phyloP scores from a whole-genome alignment of 108 stramenopile genomes.

The Skeletonema grethae region DNA sequence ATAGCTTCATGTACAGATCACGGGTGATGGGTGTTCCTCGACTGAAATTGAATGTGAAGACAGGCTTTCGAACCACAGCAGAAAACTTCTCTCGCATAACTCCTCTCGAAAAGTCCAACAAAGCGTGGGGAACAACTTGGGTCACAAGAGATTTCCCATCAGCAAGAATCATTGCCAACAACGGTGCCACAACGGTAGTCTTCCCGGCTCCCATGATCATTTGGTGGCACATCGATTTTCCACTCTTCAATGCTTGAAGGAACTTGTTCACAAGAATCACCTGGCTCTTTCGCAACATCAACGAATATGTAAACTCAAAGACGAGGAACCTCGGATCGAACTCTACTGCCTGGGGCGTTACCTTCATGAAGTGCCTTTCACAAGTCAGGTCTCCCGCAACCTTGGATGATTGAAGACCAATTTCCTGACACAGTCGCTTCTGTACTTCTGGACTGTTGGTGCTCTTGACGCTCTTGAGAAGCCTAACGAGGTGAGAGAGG shows the following conservation, averaged over 20 bases:
- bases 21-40: constrained; percentile 92
- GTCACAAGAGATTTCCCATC: constrained; percentile 94
- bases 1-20: constrained; percentile 92
- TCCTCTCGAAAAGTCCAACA: constrained; percentile 95
- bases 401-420: constrained; percentile 79
- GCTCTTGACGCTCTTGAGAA: constrained; percentile 66
- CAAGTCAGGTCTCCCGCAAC: constrained; percentile 81
- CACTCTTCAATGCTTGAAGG: constrained; percentile 66
- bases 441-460: constrained; percentile 56
- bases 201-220: constrained; percentile 99
- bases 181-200: constrained; percentile 98
- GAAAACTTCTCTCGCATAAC: constrained; percentile 98
- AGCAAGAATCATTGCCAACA: constrained; percentile 96
- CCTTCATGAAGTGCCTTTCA: constrained; percentile 88
- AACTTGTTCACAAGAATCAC: constrained; percentile 96
- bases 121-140: constrained; percentile 98
- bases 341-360: constrained; percentile 71
- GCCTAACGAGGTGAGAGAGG: constrained; percentile 59
- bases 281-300: constrained; percentile 96
- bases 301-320: constrained; percentile 96
- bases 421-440: constrained; percentile 73
- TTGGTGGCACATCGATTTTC: constrained; percentile 95
- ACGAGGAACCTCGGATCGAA: constrained; percentile 97
- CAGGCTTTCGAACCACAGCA: constrained; percentile 94
- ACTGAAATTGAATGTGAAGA: constrained; percentile 97